A percentile compares a stretch with the other conserved stretches of the same genome.
Evolutionary conservation across 2,329 filamentous ascomycete genomes (phyloP).

Genomic region (Blastomyces emzantsi): DNA sequence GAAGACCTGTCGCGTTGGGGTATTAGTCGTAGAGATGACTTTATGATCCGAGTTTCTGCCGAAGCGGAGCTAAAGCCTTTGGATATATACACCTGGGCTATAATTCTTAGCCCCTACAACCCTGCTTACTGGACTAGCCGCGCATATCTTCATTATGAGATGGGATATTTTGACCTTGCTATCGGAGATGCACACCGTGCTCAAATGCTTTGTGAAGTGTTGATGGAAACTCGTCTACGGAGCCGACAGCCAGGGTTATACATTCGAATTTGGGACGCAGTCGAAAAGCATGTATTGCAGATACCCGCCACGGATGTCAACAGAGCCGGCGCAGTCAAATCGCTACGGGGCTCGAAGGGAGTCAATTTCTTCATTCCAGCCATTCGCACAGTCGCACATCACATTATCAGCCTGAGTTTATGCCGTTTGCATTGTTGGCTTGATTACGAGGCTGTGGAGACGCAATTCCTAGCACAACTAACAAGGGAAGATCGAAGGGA

Average conservation of each 20-base stretch:
- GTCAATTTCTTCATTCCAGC: slow-evolving; percentile 25
- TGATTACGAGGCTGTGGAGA: slow-evolving; percentile 22
- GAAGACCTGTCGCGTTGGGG: slow-evolving; percentile 26
- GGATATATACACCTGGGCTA: slow-evolving; percentile 32
- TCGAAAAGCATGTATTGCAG: slow-evolving; percentile 27
- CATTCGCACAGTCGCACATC: slow-evolving; percentile 22
- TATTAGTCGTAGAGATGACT: slow-evolving; percentile 15
- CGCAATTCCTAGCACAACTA: slow-evolving; percentile 16
- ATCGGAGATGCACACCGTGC: slow-evolving; percentile 32
- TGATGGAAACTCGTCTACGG: slow-evolving; percentile 18
- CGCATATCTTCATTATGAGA: slow-evolving; percentile 29
- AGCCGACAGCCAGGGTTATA: slow-evolving; percentile 24
- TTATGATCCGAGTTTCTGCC: slow-evolving; percentile 16
- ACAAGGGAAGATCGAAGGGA: slow-evolving; percentile 18
- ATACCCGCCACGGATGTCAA: slow-evolving; percentile 5
- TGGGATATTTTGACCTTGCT: slow-evolving; percentile 28
- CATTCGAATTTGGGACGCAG: slow-evolving; percentile 24
- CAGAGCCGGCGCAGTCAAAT: slow-evolving; percentile 14
- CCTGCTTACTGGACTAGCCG: slow-evolving; percentile 31
- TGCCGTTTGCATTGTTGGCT: slow-evolving; percentile 25
- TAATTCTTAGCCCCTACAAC: slow-evolving; percentile 30
- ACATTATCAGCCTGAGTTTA: slow-evolving; percentile 27
- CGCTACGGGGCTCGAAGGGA: slow-evolving; percentile 21
- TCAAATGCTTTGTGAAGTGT: slow-evolving; percentile 26
- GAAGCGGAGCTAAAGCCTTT: slow-evolving; percentile 19